These are phyloP conservation scores for Plectosphaerella plurivora DNA, from an alignment of 2,329 filamentous ascomycete genomes.

Conservation along the genomic window DNA sequence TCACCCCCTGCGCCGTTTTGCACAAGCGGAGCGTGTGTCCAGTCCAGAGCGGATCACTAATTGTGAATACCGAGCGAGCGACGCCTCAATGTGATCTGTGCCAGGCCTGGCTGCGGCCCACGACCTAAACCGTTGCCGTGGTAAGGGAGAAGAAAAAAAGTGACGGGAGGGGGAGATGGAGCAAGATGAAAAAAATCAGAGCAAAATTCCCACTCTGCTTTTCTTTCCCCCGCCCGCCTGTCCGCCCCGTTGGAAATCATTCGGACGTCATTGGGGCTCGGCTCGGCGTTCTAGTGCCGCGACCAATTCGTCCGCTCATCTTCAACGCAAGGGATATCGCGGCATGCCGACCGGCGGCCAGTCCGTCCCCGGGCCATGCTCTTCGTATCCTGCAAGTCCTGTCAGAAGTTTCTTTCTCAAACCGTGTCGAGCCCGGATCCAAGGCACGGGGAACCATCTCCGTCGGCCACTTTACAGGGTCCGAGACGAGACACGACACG, in stretches of 20 bases:
- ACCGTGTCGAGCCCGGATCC: no score
- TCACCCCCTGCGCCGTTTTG: no score
- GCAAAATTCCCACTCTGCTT: no score
- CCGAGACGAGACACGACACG: neutral
- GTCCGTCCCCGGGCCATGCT: no score
- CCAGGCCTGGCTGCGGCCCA: neutral
- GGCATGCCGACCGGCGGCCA: neutral
- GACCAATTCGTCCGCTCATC: neutral
- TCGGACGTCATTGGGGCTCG: neutral
- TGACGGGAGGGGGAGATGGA: no score
- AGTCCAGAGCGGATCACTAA: neutral
- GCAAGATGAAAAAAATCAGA: no score
- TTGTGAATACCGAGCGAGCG: neutral
- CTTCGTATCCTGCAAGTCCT: neutral
- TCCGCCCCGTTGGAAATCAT: neutral
- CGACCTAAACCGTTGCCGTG: no score
- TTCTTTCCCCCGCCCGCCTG: no score
- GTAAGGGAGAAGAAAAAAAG: no score
- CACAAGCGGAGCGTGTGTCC: neutral
- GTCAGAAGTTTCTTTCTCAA: neutral
- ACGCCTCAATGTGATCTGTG: neutral
- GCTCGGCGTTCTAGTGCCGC: neutral
- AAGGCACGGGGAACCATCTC: neutral
- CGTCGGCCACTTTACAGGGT: neutral
- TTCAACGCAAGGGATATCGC: neutral